phyloP scores from a whole-genome alignment of 441 rosid species.

The Erodium trifolium region DNA sequence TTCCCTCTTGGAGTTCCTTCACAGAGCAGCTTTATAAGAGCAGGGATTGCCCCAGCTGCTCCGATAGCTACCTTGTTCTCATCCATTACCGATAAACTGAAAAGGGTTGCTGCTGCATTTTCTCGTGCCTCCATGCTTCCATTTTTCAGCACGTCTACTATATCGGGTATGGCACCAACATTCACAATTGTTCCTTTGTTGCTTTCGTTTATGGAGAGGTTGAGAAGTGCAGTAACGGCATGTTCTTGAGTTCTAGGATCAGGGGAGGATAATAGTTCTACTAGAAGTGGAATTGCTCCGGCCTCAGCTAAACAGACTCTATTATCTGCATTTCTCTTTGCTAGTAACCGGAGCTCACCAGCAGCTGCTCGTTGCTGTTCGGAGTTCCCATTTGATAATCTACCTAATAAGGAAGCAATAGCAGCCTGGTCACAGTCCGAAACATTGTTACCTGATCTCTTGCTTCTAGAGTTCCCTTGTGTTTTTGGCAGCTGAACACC shows the following conservation, averaged over 20 bases:
- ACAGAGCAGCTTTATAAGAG: conserved; percentile 66
- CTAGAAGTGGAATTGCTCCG: conserved; percentile 89
- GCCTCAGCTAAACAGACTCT: conserved; percentile 90
- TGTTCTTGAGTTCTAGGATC: conserved; percentile 93
- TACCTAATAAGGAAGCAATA: conserved; percentile 49
- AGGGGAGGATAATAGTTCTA: conserved; percentile 61
- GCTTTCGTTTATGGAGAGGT: conserved; percentile 84
- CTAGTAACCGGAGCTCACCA: conserved; percentile 87
- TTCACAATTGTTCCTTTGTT: conserved; percentile 88
- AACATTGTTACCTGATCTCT: conserved; percentile 44
- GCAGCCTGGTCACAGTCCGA: conserved; percentile 83
- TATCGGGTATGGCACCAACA: conserved; percentile 89
- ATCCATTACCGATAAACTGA: conserved; percentile 85
- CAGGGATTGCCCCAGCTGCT: conserved; percentile 92
- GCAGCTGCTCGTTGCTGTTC: conserved; percentile 93
- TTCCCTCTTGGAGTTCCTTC: conserved; percentile 94
- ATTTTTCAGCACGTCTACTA: conserved; percentile 68
- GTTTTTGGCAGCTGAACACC: conserved; percentile 82
- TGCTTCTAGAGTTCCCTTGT: conserved; percentile 52
- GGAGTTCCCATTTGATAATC: conserved; percentile 45
- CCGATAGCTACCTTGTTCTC: conserved; percentile 95
- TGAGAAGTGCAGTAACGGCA: conserved; percentile 92
- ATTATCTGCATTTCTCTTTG: conserved; percentile 88
- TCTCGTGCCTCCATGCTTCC: conserved; percentile 99
- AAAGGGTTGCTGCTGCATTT: conserved; percentile 96